Conservation (phyloP, 148 eudicot species). For the Hydrangea macrophylla region DNA sequence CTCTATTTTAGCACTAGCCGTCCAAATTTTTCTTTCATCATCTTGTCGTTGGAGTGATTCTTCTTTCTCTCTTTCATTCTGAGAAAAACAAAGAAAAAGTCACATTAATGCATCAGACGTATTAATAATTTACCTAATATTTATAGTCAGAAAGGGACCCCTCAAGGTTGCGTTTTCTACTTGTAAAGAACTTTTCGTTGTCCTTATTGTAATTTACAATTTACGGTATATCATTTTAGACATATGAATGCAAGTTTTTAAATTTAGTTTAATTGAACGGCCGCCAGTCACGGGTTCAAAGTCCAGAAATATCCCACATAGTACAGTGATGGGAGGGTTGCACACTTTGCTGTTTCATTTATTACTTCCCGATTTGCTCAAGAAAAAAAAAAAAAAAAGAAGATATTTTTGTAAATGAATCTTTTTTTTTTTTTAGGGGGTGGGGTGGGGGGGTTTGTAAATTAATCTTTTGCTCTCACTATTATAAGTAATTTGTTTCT, state of each 20-base stretch:
- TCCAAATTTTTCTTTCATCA: slow-evolving; percentile 2
- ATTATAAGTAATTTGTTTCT: slow-evolving; percentile 5
- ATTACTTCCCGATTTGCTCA: too few species aligned
- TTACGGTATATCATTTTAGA: neutral
- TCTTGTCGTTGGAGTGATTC: neutral
- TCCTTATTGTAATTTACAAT: neutral
- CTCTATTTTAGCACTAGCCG: neutral
- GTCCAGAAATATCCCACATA: too few species aligned
- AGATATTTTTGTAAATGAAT: too few species aligned
- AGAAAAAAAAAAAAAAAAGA: too few species aligned
- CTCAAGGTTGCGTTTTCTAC: neutral
- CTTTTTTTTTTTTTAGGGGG: too few species aligned
- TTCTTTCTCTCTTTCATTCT: too few species aligned
- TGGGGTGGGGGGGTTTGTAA: too few species aligned
- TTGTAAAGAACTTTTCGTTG: neutral
- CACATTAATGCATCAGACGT: neutral
- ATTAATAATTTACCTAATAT: neutral
- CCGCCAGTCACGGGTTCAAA: too few species aligned
- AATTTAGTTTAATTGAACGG: neutral
- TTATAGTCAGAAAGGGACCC: neutral
- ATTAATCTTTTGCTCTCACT: neutral
- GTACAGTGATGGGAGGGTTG: too few species aligned
- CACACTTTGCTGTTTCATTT: too few species aligned
- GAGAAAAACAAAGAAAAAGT: neutral
- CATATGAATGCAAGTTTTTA: neutral